A percentile compares a stretch with the other conserved stretches of the same genome.
These are phyloP conservation scores for Fusarium sp. DNA, from an alignment of 2,329 filamentous ascomycete genomes.

Conservation along the genomic window DNA sequence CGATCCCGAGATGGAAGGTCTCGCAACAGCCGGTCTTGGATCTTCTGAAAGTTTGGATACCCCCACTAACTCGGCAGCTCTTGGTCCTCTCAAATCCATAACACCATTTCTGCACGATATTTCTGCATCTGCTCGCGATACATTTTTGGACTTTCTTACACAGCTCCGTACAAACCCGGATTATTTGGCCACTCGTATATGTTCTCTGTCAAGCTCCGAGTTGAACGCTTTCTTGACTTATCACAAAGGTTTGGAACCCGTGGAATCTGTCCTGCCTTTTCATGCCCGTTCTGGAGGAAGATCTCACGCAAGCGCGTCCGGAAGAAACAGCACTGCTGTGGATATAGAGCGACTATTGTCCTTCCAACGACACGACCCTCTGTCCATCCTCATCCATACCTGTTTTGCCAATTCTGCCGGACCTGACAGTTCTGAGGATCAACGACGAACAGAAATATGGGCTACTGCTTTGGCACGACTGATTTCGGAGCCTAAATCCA, in stretches of 20 bases:
- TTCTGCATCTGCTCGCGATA: slow-evolving; percentile 77
- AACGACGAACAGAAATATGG: slow-evolving; percentile 85
- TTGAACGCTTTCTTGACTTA: slow-evolving; percentile 81
- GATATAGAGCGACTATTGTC: slow-evolving; percentile 86
- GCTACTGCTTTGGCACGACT: slow-evolving; percentile 86
- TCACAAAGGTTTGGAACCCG: slow-evolving; percentile 80
- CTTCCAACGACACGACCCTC: slow-evolving; percentile 87
- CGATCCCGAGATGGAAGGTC: slow-evolving; percentile 76
- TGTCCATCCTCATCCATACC: slow-evolving; percentile 87
- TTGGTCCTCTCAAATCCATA: slow-evolving; percentile 53
- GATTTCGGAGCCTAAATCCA: slow-evolving; percentile 80
- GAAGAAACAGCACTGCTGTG: slow-evolving; percentile 59
- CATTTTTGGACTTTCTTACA: slow-evolving; percentile 82
- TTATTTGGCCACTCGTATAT: slow-evolving; percentile 86
- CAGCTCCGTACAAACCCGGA: slow-evolving; percentile 87
- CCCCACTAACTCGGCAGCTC: slow-evolving; percentile 55
- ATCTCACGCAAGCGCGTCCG: slow-evolving; percentile 58
- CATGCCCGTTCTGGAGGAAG: slow-evolving; percentile 64
- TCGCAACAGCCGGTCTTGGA: slow-evolving; percentile 54
- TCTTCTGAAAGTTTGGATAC: slow-evolving; percentile 64
- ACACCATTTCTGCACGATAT: slow-evolving; percentile 77
- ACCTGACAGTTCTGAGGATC: slow-evolving; percentile 83
- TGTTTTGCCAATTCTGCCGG: slow-evolving; percentile 89
- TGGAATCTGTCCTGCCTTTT: slow-evolving; percentile 84
- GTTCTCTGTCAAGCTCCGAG: slow-evolving; percentile 79